Evolutionary conservation across 805 yeast genomes (phyloP).

Genomic region (Yamadazyma takamatsuzukensis): DNA sequence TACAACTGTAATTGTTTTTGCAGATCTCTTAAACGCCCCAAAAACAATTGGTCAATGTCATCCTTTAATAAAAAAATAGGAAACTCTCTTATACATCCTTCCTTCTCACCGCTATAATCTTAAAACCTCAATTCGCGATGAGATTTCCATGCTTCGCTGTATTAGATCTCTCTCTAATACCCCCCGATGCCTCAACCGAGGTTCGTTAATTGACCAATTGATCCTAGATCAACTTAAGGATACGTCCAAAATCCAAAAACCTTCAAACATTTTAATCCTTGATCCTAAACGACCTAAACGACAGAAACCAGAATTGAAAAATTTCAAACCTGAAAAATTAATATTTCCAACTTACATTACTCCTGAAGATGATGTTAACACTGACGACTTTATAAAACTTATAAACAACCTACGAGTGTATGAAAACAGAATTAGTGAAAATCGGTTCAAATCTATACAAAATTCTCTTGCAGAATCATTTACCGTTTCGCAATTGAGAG

Average conservation of each 20-base stretch:
- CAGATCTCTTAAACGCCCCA: no score
- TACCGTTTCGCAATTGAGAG: constrained; percentile 7
- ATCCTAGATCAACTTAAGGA: constrained; percentile 7
- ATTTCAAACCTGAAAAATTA: not conserved
- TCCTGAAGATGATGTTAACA: not conserved
- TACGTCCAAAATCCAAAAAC: constrained; percentile 1
- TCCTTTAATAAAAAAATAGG: no score
- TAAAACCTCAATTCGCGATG: no score
- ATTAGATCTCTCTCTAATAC: no score
- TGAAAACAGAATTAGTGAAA: constrained; percentile 4
- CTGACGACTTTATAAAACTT: constrained; percentile 1
- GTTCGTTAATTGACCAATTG: constrained; percentile 5
- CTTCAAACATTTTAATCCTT: constrained; percentile 6
- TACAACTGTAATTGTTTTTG: no score
- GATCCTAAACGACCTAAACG: constrained; percentile 2
- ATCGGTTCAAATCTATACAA: constrained; percentile 1
- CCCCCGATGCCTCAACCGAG: constrained; percentile 7
- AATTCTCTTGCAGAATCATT: constrained; percentile 7
- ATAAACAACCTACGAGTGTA: constrained; percentile 6
- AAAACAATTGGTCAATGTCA: no score
- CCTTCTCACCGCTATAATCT: no score
- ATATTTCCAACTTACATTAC: not conserved
- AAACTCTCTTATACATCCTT: no score
- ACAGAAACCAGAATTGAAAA: not conserved
- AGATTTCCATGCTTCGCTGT: no score